Conservation (phyloP, 305 asterid genomes). For the Andrographis paniculata region DNA sequence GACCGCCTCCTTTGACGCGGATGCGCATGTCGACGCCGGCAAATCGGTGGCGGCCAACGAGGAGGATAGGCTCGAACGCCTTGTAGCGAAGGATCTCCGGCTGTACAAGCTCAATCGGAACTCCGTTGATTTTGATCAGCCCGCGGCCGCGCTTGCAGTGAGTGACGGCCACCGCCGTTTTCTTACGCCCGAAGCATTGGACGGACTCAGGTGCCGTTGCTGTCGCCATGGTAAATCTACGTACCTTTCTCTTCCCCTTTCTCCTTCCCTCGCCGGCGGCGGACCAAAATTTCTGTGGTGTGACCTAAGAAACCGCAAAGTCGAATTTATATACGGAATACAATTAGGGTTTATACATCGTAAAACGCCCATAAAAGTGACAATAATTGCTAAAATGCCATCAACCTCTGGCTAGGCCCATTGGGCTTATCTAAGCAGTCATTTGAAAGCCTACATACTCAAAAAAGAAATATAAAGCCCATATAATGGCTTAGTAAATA, state of each 20-base stretch:
- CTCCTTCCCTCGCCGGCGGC: not conserved
- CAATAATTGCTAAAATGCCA: too few species aligned
- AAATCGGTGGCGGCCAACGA: slow-evolving; percentile 64
- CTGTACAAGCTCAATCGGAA: slow-evolving; percentile 66
- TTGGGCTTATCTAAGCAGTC: too few species aligned
- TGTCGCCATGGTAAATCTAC: not conserved
- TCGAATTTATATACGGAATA: too few species aligned
- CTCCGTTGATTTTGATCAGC: slow-evolving; percentile 64
- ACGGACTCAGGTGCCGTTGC: slow-evolving; percentile 32
- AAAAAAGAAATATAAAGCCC: too few species aligned
- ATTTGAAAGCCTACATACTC: too few species aligned
- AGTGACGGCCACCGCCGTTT: slow-evolving; percentile 23
- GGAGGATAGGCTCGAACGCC: slow-evolving; percentile 72
- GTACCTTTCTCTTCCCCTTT: not conserved
- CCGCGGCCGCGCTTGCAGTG: slow-evolving; percentile 87
- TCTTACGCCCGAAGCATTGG: slow-evolving; percentile 72
- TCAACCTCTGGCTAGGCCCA: too few species aligned
- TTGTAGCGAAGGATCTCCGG: slow-evolving; percentile 79
- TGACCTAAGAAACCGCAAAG: too few species aligned
- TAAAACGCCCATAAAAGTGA: too few species aligned
- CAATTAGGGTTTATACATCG: too few species aligned
- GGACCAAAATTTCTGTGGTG: too few species aligned
- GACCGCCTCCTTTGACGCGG: slow-evolving; percentile 79
- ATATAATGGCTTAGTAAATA: too few species aligned
- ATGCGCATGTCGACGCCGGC: slow-evolving; percentile 78